phyloP scores from a whole-genome alignment of 495 filamentous ascomycete species.

The Chaetomidium leptoderma region DNA sequence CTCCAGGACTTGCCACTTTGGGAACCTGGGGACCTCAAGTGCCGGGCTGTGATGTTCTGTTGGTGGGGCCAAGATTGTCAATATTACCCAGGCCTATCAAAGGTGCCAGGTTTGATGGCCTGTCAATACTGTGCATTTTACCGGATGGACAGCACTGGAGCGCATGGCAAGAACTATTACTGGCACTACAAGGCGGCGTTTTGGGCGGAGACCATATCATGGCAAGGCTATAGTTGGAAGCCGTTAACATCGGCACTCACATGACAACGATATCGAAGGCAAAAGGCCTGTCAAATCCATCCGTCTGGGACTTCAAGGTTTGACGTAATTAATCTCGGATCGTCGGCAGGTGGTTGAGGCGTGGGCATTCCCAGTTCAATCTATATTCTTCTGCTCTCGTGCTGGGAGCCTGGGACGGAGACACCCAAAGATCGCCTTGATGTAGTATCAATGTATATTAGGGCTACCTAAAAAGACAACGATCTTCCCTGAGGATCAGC shows the following conservation, averaged over 20 bases:
- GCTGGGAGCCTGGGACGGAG: background rate
- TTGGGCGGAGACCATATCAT: background rate
- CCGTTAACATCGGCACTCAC: background rate
- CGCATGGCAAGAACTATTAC: too few relatives aligned
- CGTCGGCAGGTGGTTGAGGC: background rate
- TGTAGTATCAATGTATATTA: too few relatives aligned
- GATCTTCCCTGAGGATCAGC: too few relatives aligned
- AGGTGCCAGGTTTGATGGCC: background rate
- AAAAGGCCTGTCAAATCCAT: background rate
- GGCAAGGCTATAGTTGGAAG: background rate
- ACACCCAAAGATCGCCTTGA: too few relatives aligned
- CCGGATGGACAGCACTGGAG: slow-evolving; percentile 12
- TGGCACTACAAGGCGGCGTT: background rate
- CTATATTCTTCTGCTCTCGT: background rate
- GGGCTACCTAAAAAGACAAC: too few relatives aligned
- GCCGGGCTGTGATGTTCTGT: slow-evolving; percentile 1
- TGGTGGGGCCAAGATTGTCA: background rate
- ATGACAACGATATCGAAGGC: background rate
- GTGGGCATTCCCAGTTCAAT: background rate
- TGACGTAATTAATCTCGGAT: background rate
- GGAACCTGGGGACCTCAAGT: slow-evolving; percentile 1
- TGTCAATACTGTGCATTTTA: slow-evolving; percentile 13
- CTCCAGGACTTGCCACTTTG: background rate
- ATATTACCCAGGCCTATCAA: slow-evolving; percentile 13
- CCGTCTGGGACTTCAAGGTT: background rate